Evolutionary conservation across 2,329 filamentous ascomycete species (phyloP), one percentile per base, ranked within the genome.

Genomic region (Apiospora hydei): DNA sequence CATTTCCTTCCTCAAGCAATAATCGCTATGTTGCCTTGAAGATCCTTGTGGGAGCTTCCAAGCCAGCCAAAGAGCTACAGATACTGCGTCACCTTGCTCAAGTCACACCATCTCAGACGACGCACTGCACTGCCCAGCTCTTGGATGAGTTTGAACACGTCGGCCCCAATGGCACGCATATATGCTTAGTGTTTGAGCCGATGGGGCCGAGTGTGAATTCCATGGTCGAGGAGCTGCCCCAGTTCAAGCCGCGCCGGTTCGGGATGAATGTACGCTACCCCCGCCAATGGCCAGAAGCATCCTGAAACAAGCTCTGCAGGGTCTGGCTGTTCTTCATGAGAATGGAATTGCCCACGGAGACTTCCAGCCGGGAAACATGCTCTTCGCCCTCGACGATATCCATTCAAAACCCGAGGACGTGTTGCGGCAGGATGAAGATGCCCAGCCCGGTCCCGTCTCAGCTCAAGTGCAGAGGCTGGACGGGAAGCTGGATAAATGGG

Each of bases 81-180:
- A 76, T 78, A 18, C 71, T 77, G 69, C 73, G 68, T 21, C 72
- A 21, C 16, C 70, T 77, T 57, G 70, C 47, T 13, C 14, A 77
- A 68, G 72, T 71, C 64, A 72, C 76, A 69, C 75, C 76, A 71
- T 70, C 1, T 26, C 21, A 64, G 30, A 72, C 51, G 30, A 72
- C 67, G 24, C 72, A 72, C 47, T 75, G 85, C 77, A 49, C 84
- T 14, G 79, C 83, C 51, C 77, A 73, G 30, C 61, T 85, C 30
- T 72, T 82, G 34, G 81, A 84, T 73, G 34, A 77, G 24, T 86
- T 86, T 49, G 49, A 81, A 10, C 69, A 83, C 64, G 57, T 75
- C 1, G 84, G 85, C 13, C 84, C 84, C 8, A 87, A 87, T 76
- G 84, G 85, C 14, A 77, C 44, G 3, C 85, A 87, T 73, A 74